Base-by-base conservation (phyloP, 306 rosid genomes). In the Sphenostylis stenocarpa region DNA sequence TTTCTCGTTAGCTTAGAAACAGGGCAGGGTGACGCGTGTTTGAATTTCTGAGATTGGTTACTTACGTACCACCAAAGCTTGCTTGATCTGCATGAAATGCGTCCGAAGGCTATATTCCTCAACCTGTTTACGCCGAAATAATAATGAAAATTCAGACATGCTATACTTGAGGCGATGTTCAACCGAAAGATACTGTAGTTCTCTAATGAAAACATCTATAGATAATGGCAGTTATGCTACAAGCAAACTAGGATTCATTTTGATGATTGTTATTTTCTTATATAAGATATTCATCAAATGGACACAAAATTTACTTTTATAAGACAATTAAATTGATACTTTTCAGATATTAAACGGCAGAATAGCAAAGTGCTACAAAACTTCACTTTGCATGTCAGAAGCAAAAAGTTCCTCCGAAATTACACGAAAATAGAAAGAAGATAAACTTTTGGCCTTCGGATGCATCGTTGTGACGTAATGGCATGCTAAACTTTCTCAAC, bases 81-180 rank as follows among this genome's bases (percentile, higher is more conserved):
- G 90, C 86, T 88, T 88, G 76, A 68, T 70, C 78, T 93, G 99
- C 85, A 93, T 73, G 61, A 83, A 78, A 81, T 96, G 97, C 3
- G 99, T 88, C 74, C 83, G 85, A 73, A 96, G 89, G 83, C 99
- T 96, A 86, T 80, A 84, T 85, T 93, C 96, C 85, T 93, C 93
- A 16, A 72, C 97, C 99, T 96, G 90, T 62, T 77, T 81, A 57
- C 21, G 24, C 76, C 77, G 62, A 58, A 81, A 84, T 57, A 23
- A 60, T 5, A 34, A 41, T 13, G 24, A 43, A 11, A 23, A 70
- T 80, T 67, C 82, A 80, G 72, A 51, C 3, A 6, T 8, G 38
- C 26, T 14, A 24, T 63, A 62, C 44, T 62, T 16, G 58, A 7
- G 61, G 31, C 16, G 11, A 24, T 56, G 21, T 57, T 26, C 64